Base-by-base conservation (phyloP, 2,329 filamentous ascomycete species). In the Diaporthe citri region DNA sequence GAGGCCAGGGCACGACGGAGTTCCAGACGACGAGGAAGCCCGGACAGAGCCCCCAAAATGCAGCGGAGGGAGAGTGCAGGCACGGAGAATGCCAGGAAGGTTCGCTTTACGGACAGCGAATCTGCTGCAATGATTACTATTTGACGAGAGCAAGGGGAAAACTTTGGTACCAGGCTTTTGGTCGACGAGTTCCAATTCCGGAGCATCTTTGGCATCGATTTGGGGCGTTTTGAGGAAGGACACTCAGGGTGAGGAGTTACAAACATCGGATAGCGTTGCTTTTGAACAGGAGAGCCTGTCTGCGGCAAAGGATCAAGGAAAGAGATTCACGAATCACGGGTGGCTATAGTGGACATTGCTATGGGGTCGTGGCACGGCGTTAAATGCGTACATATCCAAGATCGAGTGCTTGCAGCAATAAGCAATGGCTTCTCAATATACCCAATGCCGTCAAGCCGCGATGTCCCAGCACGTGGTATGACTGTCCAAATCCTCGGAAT, bases 1-100 rank as follows among this genome's bases (percentile, higher is more conserved):
- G 90, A 93, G 74, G 91, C 91, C 5, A 85, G 91, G 66, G 88
- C 89, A 0, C 85, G 83, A 77, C 85, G 91, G 74, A 92, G 83
- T 77, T 86, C 89, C 79, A 85, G 87, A 64, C 85, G 90, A 59
- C 84, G 87, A 75, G 82, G 82, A 12, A 83, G 79, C 79, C 13
- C 79, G 76, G 71, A 77, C 76, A 73, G 77, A 41, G 76, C 78
- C 74, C 56, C 78, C 77, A 77, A 81, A 71, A 69, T 81, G 71
- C 76, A 81, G 62, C 75, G 79, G 51, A 80, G 78, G 73, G 80
- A 79, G 41, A 77, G 81, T 7, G 76, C 80, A 28, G n/a, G 31
- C 0, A 20, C 48, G 2, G 64, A 69, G 12, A 55, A 25, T 31
- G 57, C 64, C 20, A 79, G 84, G 57, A 85, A 82, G 76, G 85